Evolutionary conservation across 2,329 filamentous ascomycete species (phyloP), one percentile per base, ranked within the genome.

Genomic region (Epichloe glyceriae): DNA sequence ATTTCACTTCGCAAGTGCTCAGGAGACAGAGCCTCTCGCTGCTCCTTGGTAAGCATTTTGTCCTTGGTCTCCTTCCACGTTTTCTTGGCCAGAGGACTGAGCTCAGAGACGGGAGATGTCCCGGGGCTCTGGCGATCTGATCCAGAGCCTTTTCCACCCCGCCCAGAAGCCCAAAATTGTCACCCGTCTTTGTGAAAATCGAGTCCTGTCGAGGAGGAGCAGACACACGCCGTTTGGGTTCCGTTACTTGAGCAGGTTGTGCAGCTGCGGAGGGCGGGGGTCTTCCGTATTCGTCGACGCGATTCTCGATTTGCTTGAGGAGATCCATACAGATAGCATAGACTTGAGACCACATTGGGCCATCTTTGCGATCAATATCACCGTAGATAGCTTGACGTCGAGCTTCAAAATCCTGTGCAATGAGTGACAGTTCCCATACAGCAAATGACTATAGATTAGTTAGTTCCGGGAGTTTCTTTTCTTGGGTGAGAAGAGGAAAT

Each of bases 341-440:
- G 46, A 95, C 76, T 59, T 95, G 88, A 8, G 82, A 80, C 87
- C 88, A 95, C 57, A 86, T 83, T 1, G 87, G 78, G 0, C 85
- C 88, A 43, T 84, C 85, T 50, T 80, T 80, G 53, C 89, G 85
- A 58, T 95, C 88, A 54, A 95, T 86, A 58, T 97, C 91, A 52
- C 83, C 80, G 66, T 87, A 96, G 50, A 97, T 88, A 19, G 81
- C 79, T 64, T 85, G 86, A 49, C 91, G 80, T 35, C 89, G 82
- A n/a, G 80, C 75, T 15, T 83, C 75, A 55, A 86, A 90, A 50
- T 80, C 77, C 51, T 85, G 78, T 38, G 86, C 83, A 58, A 96
- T 95, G 51, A 87, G 75, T 33, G 82, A 80, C 30, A 96, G 73
- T 62, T 97, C 91, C 90, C 90, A 95, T 66, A 95, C 85, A 15